Evolutionary conservation across 1,284 basidiomycete genomes (phyloP).

Genomic region (Cutaneotrichosporon spelunceum): DNA sequence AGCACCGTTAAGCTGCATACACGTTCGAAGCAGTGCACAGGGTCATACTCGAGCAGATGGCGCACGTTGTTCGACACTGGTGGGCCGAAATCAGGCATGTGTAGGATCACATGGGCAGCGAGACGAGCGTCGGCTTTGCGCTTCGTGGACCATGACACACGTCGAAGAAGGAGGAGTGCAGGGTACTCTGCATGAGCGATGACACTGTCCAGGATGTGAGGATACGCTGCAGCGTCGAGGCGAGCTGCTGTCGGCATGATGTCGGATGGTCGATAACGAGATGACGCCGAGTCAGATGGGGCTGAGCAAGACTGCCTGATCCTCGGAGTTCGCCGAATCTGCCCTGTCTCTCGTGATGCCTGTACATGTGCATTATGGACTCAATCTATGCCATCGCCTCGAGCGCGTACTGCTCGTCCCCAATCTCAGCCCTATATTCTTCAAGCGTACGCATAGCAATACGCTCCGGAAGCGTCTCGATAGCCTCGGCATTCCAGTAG

Average conservation of each 20-base stretch:
- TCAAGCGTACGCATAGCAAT: background rate
- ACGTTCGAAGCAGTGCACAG: background rate
- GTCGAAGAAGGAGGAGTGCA: conserved; percentile 1
- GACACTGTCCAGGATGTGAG: background rate
- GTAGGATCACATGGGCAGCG: conserved; percentile 9
- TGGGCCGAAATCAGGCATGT: background rate
- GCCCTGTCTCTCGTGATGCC: background rate
- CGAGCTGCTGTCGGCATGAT: background rate
- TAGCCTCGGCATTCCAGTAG: background rate
- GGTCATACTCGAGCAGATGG: background rate
- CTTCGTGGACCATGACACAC: background rate
- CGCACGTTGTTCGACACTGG: background rate
- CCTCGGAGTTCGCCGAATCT: background rate
- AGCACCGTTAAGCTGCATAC: background rate
- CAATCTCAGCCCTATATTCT: conserved; percentile 2
- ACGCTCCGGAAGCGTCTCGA: background rate
- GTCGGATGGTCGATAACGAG: background rate
- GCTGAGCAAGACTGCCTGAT: background rate
- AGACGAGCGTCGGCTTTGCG: conserved; percentile 11
- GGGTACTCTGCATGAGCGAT: conserved; percentile 10
- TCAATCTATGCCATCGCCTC: background rate
- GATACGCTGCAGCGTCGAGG: conserved; percentile 1
- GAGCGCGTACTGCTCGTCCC: background rate
- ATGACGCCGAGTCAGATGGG: too few species aligned
- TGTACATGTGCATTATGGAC: background rate